A percentile compares a stretch with the other conserved stretches of the same genome.
These are phyloP conservation scores for Tricholomella constricta DNA, from an alignment of 768 basidiomycete genomes.

Conservation along the genomic window DNA sequence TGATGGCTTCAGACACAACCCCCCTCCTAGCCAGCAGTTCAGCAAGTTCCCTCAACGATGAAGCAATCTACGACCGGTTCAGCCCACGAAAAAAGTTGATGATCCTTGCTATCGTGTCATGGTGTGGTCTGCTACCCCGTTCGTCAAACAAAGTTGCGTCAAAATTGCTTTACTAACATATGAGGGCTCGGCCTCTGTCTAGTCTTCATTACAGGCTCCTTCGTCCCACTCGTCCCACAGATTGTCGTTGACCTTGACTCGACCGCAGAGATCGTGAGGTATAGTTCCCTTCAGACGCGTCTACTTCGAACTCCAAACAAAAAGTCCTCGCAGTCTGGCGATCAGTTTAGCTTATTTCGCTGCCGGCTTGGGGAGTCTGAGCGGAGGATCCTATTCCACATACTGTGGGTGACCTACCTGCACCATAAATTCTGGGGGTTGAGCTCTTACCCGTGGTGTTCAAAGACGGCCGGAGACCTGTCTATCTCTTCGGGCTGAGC, in stretches of 20 bases:
- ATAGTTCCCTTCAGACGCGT: neutral
- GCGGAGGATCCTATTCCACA: neutral
- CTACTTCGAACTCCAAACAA: neutral
- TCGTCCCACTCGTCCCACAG: conserved; percentile 17
- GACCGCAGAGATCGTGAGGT: conserved; percentile 12
- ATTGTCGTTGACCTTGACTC: conserved; percentile 15
- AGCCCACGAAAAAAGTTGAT: conserved; percentile 5
- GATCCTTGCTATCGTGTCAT: conserved; percentile 15
- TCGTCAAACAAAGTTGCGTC: neutral
- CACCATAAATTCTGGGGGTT: neutral
- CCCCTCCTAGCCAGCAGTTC: neutral
- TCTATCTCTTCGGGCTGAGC: conserved; percentile 56
- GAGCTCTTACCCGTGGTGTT: neutral
- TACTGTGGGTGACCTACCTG: conserved; percentile 31
- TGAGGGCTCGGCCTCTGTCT: neutral
- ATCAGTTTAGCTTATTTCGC: conserved; percentile 5
- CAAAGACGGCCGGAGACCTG: conserved; percentile 53
- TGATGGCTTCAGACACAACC: neutral
- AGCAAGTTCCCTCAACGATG: neutral
- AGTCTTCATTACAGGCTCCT: conserved; percentile 16
- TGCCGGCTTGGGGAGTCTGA: neutral
- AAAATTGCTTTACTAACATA: neutral
- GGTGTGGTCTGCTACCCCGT: conserved; percentile 18
- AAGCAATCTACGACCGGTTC: conserved; percentile 16
- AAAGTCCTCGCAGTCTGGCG: neutral